Base-by-base conservation (phyloP, 108 stramenopile species). In the Nitzschia inconspicua region DNA sequence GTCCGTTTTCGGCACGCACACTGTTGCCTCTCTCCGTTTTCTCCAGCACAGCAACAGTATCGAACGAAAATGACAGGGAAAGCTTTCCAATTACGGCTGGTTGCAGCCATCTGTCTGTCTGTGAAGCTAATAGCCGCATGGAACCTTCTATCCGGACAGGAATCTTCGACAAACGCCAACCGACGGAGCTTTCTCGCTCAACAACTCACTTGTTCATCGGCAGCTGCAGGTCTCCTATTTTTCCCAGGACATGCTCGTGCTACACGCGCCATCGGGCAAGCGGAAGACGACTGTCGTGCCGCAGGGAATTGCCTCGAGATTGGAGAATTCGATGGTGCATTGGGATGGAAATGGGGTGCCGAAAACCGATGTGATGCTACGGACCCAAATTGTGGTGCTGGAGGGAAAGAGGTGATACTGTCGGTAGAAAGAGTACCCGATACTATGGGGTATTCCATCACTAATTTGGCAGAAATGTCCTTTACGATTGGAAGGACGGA, bases 321-420 rank as follows among this genome's bases (percentile, higher is more conserved):
- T 13, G 70, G 79, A 27, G 85, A 92, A 57, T 64, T 77, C 52
- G 91, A 92, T 65, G 91, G 85, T 9, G 91, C 91, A 16, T 66
- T 92, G n/a, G 91, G 91, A 39, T 89, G 86, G 86, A 83, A 70
- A 40, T 92, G 91, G 91, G 91, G 91, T 19, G 91, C 81, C 0
- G 79, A 75, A 40, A 85, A 92, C 47, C 65, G 91, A 26, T 92
- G 91, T 63, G 91, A 88, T 63, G 83, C 91, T 3, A 66, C 76
- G 6, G 89, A 91, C 71, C 79, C 85, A 4, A 30, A 34, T 4
- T 91, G 89, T 60, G 89, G 89, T 10, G 56, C 84, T 1, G 77
- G 85, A 54, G 89, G 89, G 2, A 57, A 66, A 61, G 82, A 78
- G 10, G 44, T 44, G 39, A 56, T 66, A 14, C 58, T 72, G 0